Base-by-base conservation (phyloP, 768 basidiomycete species). In the Sporobolomyces phaffii region DNA sequence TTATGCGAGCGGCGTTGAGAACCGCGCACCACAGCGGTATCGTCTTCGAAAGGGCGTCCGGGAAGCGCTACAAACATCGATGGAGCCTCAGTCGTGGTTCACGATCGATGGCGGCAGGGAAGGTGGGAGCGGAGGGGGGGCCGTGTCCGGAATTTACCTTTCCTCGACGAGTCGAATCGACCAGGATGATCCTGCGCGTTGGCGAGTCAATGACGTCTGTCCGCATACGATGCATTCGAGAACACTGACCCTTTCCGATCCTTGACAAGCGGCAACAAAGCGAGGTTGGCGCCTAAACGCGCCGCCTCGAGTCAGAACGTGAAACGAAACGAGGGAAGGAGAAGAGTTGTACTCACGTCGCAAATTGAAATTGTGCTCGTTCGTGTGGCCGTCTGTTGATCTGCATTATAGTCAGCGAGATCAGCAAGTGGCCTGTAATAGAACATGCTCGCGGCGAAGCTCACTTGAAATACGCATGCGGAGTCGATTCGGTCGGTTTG, bases 11-110 rank as follows among this genome's bases (percentile, higher is more conserved):
- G 68, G 86, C 56, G 74, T 94, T 97, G 68, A 94, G 80, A 7
- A 91, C 89, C 13, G 89, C 81, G 76, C 93, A 94, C 94, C 94
- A 98, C 56, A 93, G 88, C 0, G 93, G 93, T 1, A 97, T 82
- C 0, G 92, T 94, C 75, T 94, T 98, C 2, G 89, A 89, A 2
- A 97, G 81, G 0, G 93, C 91, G 70, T 98, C 94, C 1, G 94
- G 94, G 52, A 94, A 86, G 18, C 91, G 85, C 79, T 78, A 38
- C 17, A 9, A 38, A 38, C 38, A 38, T 38, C 38, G 38, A 9
- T 38, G 17, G 38, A 9, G 10, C 38, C 10, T 9, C 9, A 17
- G 38, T 38, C 18, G 15, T 22, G 6, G 28, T 31, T 43, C 18
- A 41, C 22, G 1, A 22, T 24, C 17, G 29, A 13, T 0, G 48